A percentile compares a stretch with the other conserved stretches of the same genome.
phyloP scores from a whole-genome alignment of 148 eudicot genomes.

The Chenopodium album region DNA sequence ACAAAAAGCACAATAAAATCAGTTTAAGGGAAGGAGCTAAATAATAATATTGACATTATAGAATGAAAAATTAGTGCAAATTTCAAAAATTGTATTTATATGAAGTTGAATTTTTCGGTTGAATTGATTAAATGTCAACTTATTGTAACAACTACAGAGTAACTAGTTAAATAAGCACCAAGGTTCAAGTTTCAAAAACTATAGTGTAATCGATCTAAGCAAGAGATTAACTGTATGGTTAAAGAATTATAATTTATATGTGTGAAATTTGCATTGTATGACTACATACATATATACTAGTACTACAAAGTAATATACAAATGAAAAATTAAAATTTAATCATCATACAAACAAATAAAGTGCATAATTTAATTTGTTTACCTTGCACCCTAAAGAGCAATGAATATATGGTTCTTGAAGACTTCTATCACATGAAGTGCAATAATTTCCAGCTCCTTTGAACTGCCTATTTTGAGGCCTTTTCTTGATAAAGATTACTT shows the following conservation, averaged over 20 bases:
- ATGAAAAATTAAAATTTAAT: too few relatives aligned
- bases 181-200: constrained; percentile 33
- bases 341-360: background rate
- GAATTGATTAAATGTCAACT: background rate
- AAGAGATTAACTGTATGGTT: background rate
- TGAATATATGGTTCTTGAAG: constrained; percentile 94
- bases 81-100: too few relatives aligned
- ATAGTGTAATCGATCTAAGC: background rate
- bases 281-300: background rate
- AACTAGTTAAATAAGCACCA: background rate
- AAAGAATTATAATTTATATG: background rate
- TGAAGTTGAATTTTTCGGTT: background rate
- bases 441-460: constrained; percentile 87
- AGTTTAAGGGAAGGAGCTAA: background rate
- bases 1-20: background rate
- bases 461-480: constrained; percentile 96
- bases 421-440: constrained; percentile 95
- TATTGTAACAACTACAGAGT: background rate
- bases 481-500: constrained; percentile 92
- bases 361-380: constrained; percentile 18
- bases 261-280: background rate
- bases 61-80: too few relatives aligned
- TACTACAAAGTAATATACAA: background rate
- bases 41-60: background rate
- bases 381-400: constrained; percentile 99